Evolutionary conservation across 352 stramenopile genomes (phyloP).

Genomic region (Phytophthora nicotianae): DNA sequence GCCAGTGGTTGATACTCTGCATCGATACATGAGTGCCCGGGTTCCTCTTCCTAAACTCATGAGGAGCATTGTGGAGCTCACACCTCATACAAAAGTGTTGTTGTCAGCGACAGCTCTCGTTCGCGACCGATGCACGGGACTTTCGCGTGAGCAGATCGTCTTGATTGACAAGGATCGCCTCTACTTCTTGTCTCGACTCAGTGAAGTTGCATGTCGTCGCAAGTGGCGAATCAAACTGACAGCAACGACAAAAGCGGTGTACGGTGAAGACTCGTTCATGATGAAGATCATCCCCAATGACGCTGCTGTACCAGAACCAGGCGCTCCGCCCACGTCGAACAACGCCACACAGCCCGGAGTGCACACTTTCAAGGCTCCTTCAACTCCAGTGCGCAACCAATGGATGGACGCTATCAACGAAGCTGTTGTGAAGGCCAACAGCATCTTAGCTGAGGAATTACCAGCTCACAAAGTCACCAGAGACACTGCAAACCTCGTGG

Average conservation of each 20-base stretch:
- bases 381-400: constrained; percentile 66
- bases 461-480: constrained; percentile 11
- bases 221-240: constrained; percentile 76
- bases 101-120: constrained; percentile 79
- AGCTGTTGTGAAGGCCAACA: constrained; percentile 36
- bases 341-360: constrained; percentile 25
- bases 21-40: constrained; percentile 81
- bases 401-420: constrained; percentile 75
- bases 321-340: constrained; percentile 28
- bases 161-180: constrained; percentile 76
- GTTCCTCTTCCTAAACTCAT: constrained; percentile 75
- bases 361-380: constrained; percentile 68
- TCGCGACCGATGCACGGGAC: constrained; percentile 76
- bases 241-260: constrained; percentile 54
- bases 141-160: constrained; percentile 76
- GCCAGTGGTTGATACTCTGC: constrained; percentile 81
- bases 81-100: constrained; percentile 65
- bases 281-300: constrained; percentile 69
- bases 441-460: constrained; percentile 24
- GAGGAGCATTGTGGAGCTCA: constrained; percentile 82
- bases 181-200: constrained; percentile 64
- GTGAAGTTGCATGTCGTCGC: constrained; percentile 68
- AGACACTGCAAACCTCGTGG: constrained; percentile 48
- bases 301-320: constrained; percentile 22
- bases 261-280: constrained; percentile 84